Evolutionary conservation across 2,329 filamentous ascomycete genomes (phyloP).

Genomic region (Aspergillus jensenii): DNA sequence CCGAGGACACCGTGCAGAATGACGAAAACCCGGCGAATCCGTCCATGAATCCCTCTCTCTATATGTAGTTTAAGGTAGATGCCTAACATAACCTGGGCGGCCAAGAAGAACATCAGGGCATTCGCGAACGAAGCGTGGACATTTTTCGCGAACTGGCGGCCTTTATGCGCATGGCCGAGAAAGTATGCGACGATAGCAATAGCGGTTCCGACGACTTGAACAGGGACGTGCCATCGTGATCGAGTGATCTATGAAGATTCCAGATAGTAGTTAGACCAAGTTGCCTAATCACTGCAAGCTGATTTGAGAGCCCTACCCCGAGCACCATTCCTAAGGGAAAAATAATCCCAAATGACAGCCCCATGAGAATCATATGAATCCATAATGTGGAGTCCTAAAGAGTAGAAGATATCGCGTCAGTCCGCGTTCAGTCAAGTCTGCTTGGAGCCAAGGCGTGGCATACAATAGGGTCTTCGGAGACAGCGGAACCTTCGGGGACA

Average conservation of each 20-base stretch:
- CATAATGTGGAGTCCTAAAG: slow-evolving; percentile 76
- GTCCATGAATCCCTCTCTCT: slow-evolving; percentile 77
- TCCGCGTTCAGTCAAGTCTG: neutral
- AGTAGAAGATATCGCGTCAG: slow-evolving; percentile 1
- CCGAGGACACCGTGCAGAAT: slow-evolving; percentile 76
- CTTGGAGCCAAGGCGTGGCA: slow-evolving; percentile 25
- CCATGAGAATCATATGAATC: slow-evolving; percentile 89
- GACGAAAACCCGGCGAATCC: slow-evolving; percentile 71
- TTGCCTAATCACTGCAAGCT: neutral
- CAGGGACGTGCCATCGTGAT: slow-evolving; percentile 90
- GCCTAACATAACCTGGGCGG: slow-evolving; percentile 75
- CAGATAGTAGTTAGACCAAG: neutral
- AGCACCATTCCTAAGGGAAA: slow-evolving; percentile 96
- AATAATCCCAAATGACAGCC: slow-evolving; percentile 82
- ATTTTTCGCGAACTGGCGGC: slow-evolving; percentile 79
- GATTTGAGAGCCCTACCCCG: slow-evolving; percentile 57
- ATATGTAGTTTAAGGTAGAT: slow-evolving; percentile 88
- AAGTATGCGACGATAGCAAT: slow-evolving; percentile 84
- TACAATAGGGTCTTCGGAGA: slow-evolving; percentile 74
- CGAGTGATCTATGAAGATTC: slow-evolving; percentile 67
- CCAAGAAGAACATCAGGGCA: slow-evolving; percentile 74
- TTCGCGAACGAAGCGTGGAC: slow-evolving; percentile 80
- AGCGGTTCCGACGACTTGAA: slow-evolving; percentile 72
- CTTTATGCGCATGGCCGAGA: slow-evolving; percentile 86
- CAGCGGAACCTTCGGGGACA: slow-evolving; percentile 67